These are phyloP conservation scores for Pyricularia sp. DNA, from an alignment of 2,329 filamentous ascomycete species.

Conservation along the genomic window DNA sequence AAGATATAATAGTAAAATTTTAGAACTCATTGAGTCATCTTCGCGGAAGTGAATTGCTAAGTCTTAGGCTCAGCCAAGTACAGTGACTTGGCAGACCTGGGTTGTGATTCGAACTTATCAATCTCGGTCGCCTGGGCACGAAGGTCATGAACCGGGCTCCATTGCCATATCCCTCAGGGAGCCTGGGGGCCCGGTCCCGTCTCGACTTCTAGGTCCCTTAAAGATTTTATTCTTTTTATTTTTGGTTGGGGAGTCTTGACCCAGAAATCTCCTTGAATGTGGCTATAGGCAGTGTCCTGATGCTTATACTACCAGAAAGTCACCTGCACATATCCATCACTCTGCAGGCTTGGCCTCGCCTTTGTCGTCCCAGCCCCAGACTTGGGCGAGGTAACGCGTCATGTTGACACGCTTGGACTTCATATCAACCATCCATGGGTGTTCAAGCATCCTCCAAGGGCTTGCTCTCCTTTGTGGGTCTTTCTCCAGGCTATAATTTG, in stretches of 20 bases:
- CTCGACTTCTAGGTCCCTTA: neutral
- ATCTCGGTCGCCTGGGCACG: neutral
- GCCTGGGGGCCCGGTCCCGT: neutral
- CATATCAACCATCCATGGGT: constrained; percentile 99
- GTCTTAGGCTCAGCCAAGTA: neutral
- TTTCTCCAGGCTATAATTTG: constrained; percentile 72
- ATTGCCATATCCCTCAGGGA: neutral
- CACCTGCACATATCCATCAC: neutral
- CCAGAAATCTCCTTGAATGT: neutral
- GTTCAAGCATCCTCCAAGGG: constrained; percentile 97
- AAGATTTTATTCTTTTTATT: neutral
- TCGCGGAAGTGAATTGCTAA: neutral
- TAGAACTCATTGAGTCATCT: neutral
- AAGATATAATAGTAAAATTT: neutral
- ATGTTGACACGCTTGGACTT: constrained; percentile 94
- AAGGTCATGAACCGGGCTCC: neutral
- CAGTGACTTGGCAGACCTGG: neutral
- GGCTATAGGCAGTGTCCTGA: neutral
- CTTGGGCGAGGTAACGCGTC: constrained; percentile 83
- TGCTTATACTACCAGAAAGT: neutral
- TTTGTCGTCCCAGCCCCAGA: constrained; percentile 90
- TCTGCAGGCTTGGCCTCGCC: constrained; percentile 10
- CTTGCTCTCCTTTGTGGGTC: constrained; percentile 78
- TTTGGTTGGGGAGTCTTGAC: neutral
- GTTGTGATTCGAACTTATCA: neutral